A percentile compares a stretch with the other conserved stretches of the same genome.
Conservation (phyloP, 1,284 basidiomycete genomes). For the Austroboletus novae-zelandiae region DNA sequence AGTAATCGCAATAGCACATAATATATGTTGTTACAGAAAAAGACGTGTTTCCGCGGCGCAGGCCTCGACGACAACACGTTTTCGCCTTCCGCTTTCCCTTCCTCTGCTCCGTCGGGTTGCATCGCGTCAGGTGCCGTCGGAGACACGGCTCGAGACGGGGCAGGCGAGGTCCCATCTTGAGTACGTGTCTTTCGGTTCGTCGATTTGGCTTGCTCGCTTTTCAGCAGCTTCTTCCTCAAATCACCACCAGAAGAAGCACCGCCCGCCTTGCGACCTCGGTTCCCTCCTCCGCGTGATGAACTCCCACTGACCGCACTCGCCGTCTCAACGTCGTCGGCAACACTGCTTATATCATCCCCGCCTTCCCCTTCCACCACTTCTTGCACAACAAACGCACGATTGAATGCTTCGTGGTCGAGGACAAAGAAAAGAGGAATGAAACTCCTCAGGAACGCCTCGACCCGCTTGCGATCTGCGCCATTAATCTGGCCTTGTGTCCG, state of each 20-base stretch:
- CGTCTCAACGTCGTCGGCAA: slow-evolving; percentile 50
- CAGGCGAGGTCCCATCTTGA: slow-evolving; percentile 38
- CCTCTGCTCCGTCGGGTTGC: slow-evolving; percentile 30
- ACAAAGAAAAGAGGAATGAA: slow-evolving; percentile 77
- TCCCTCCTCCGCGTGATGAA: slow-evolving; percentile 37
- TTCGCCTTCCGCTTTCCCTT: slow-evolving; percentile 28
- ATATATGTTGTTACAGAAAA: slow-evolving; percentile 89
- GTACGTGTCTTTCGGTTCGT: slow-evolving; percentile 57
- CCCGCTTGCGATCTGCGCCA: slow-evolving; percentile 71
- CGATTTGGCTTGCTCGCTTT: slow-evolving; percentile 76
- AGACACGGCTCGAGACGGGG: slow-evolving; percentile 42
- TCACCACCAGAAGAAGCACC: slow-evolving; percentile 51
- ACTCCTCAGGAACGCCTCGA: slow-evolving; percentile 82
- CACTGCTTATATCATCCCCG: slow-evolving; percentile 49
- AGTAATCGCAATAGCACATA: slow-evolving; percentile 84
- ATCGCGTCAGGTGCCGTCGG: slow-evolving; percentile 51
- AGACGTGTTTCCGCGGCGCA: slow-evolving; percentile 52
- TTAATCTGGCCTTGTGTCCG: slow-evolving; percentile 77
- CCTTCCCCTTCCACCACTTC: slow-evolving; percentile 48
- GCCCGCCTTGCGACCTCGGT: slow-evolving; percentile 39
- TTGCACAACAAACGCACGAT: slow-evolving; percentile 59
- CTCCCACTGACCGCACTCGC: slow-evolving; percentile 36
- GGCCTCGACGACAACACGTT: slow-evolving; percentile 16
- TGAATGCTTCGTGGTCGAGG: slow-evolving; percentile 69
- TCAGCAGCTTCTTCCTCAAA: slow-evolving; percentile 69